Percentiles rank a stretch among this genome's conserved stretches.
phyloP scores from a whole-genome alignment of 2,329 filamentous ascomycete genomes.

The Penicillium hordei region DNA sequence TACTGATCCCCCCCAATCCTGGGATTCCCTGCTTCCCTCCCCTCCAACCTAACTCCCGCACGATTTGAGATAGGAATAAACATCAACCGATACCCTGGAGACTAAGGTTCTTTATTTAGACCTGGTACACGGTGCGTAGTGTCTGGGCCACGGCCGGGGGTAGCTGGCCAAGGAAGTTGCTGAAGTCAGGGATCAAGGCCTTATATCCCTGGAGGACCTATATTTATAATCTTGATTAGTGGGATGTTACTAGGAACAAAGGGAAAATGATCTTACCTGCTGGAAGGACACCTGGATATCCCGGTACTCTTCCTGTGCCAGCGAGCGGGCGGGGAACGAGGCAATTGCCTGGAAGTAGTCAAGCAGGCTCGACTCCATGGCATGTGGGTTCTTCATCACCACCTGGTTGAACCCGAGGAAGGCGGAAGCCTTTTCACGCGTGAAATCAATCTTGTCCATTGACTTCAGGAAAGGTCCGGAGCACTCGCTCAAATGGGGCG shows the following conservation, averaged over 20 bases:
- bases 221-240: not conserved
- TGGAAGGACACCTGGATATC: constrained; percentile 72
- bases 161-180: constrained; percentile 47
- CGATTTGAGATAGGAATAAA: not conserved
- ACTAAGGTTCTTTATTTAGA: constrained; percentile 29
- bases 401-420: constrained; percentile 87
- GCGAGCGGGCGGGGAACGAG: constrained; percentile 61
- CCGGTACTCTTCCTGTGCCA: constrained; percentile 58
- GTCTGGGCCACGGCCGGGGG: constrained; percentile 41
- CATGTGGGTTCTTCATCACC: constrained; percentile 81
- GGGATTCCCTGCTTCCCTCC: not conserved
- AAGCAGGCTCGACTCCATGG: constrained; percentile 81
- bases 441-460: constrained; percentile 81
- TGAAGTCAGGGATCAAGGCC: constrained; percentile 49
- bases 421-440: constrained; percentile 91
- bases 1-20: not conserved
- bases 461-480: constrained; percentile 77
- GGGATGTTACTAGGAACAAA: not conserved
- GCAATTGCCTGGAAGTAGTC: constrained; percentile 85
- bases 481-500: constrained; percentile 75
- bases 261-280: constrained; percentile 57
- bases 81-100: not conserved
- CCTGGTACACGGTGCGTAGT: constrained; percentile 44
- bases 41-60: not conserved
- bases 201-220: constrained; percentile 50